Percentiles rank a stretch among this genome's conserved stretches.
Evolutionary conservation across 108 stramenopile genomes (phyloP).

Genomic region (Parietichytrium sp.): DNA sequence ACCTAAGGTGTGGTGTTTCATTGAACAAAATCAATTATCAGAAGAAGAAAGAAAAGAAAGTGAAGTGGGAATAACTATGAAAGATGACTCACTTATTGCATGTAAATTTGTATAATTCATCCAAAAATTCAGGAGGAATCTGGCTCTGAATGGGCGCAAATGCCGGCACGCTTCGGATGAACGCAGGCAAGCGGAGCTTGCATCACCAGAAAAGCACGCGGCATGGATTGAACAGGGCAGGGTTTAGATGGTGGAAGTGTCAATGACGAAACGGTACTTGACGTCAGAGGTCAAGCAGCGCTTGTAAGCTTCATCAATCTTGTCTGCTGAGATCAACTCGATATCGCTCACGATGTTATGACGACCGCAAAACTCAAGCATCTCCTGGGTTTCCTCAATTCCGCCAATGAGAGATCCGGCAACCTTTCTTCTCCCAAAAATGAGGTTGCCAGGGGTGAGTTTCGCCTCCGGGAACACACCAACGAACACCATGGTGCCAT

Average conservation of each 20-base stretch:
- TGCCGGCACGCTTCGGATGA: no score
- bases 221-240: no score
- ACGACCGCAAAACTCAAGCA: constrained; percentile 63
- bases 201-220: no score
- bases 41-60: no score
- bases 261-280: constrained; percentile 32
- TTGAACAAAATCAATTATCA: no score
- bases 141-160: no score
- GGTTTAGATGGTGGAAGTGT: background rate
- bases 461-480: constrained; percentile 27
- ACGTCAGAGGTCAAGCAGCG: background rate
- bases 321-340: constrained; percentile 44
- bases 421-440: constrained; percentile 36
- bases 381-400: constrained; percentile 58
- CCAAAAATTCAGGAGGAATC: no score
- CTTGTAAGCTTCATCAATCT: constrained; percentile 9
- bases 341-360: constrained; percentile 57
- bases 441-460: constrained; percentile 34
- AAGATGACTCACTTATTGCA: no score
- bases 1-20: no score
- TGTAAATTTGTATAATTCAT: no score
- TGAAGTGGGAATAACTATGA: no score
- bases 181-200: no score
- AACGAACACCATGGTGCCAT: constrained; percentile 50
- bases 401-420: constrained; percentile 61